Conservation (phyloP, 2,329 filamentous ascomycete species). For the Phaeosphaeriaceae sp. region DNA sequence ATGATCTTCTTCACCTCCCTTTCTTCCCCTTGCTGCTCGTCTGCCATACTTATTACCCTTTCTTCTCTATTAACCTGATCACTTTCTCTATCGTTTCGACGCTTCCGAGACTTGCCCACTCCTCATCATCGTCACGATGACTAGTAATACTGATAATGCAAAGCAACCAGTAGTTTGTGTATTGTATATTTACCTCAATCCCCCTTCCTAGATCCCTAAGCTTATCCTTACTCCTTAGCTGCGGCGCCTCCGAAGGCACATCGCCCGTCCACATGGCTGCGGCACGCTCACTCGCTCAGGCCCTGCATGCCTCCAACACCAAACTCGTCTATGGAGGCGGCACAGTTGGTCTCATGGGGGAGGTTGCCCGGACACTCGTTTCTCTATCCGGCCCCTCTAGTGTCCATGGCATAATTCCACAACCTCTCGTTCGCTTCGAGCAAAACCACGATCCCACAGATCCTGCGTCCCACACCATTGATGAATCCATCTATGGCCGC, state of each 20-base stretch:
- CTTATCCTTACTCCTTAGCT: conserved; percentile 57
- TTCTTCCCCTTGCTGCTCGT: no score
- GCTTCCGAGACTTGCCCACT: conserved; percentile 7
- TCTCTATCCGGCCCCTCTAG: conserved; percentile 77
- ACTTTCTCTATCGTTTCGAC: background rate
- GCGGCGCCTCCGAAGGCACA: conserved; percentile 78
- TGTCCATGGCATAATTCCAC: conserved; percentile 94
- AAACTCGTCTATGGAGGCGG: conserved; percentile 81
- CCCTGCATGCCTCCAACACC: conserved; percentile 59
- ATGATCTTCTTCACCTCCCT: no score
- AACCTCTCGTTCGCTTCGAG: conserved; percentile 81
- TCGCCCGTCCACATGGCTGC: conserved; percentile 77
- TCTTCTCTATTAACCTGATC: no score
- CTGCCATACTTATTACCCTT: no score
- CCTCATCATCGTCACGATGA: conserved; percentile 28
- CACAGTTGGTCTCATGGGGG: conserved; percentile 94
- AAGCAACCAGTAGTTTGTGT: conserved; percentile 78
- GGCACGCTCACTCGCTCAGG: conserved; percentile 74
- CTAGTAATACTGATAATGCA: conserved; percentile 16
- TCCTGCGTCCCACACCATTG: conserved; percentile 56
- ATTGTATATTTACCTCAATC: conserved; percentile 69
- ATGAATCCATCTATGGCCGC: conserved; percentile 72
- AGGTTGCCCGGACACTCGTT: conserved; percentile 85
- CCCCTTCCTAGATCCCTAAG: background rate
- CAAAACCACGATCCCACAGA: conserved; percentile 60